These are phyloP conservation scores for Mallotus repandus DNA, from an alignment of 441 rosid genomes.

Conservation along the genomic window DNA sequence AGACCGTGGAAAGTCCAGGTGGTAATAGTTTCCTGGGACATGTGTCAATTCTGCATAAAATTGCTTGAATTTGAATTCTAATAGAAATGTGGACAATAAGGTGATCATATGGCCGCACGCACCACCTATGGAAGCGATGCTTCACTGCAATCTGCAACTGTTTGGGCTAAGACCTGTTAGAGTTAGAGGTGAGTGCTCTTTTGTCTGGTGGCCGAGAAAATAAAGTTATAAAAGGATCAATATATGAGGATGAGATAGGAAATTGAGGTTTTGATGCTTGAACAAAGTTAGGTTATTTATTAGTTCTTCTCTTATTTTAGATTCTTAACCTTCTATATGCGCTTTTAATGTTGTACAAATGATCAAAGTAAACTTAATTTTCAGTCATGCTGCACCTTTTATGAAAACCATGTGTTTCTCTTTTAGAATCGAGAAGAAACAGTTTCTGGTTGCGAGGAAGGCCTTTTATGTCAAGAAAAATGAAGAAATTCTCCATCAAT, in stretches of 20 bases:
- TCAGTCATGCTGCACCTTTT: slow-evolving; percentile 20
- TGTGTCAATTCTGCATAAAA: slow-evolving; percentile 70
- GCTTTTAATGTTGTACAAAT: slow-evolving; percentile 26
- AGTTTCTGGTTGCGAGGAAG: slow-evolving; percentile 27
- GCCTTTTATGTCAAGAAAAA: slow-evolving; percentile 25
- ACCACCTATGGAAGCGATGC: slow-evolving; percentile 44
- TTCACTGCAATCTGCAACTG: slow-evolving; percentile 24
- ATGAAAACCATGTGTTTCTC: slow-evolving; percentile 23
- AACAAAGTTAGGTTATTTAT: neutral
- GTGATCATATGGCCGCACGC: slow-evolving; percentile 49
- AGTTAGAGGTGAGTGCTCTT: slow-evolving; percentile 30
- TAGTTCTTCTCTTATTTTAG: neutral
- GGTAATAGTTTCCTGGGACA: slow-evolving; percentile 96
- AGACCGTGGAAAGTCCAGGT: slow-evolving; percentile 50
- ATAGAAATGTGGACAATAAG: slow-evolving; percentile 55
- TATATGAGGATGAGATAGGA: neutral
- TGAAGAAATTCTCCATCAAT: slow-evolving; percentile 31
- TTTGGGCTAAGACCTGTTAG: slow-evolving; percentile 22
- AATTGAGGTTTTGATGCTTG: neutral
- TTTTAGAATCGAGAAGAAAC: slow-evolving; percentile 19
- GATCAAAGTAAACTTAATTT: slow-evolving; percentile 24
- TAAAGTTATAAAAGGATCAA: neutral
- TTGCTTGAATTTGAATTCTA: slow-evolving; percentile 51
- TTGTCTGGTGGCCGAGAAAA: slow-evolving; percentile 16
- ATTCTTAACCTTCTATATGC: neutral